phyloP scores from a whole-genome alignment of 176 grass and related monocot genomes.

The Triticum timopheevii region DNA sequence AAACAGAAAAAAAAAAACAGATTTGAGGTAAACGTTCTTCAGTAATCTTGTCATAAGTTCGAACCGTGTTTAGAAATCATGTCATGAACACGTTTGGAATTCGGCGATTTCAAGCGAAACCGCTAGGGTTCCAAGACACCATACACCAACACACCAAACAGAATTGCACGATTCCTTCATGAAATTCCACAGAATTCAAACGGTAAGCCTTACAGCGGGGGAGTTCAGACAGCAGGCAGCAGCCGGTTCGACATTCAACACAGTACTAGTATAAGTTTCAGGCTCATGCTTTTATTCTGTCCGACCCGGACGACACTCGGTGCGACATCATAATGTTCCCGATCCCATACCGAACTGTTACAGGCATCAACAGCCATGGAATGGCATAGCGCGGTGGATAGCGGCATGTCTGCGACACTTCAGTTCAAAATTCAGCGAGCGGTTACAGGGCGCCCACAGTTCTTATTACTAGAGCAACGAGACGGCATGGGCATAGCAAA shows the following conservation, averaged over 20 bases:
- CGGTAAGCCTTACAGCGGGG: too few relatives aligned
- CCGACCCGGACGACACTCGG: background rate
- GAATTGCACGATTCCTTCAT: background rate
- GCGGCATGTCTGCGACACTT: background rate
- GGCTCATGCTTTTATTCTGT: slow-evolving; percentile 7
- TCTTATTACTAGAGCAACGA: slow-evolving; percentile 11
- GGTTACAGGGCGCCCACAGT: background rate
- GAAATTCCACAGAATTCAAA: background rate
- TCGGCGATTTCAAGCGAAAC: background rate
- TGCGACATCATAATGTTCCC: background rate
- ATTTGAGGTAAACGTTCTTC: background rate
- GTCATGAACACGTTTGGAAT: background rate
- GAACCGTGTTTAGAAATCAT: background rate
- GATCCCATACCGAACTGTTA: background rate
- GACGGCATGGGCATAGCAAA: background rate
- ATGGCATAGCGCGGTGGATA: background rate
- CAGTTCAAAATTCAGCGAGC: slow-evolving; percentile 13
- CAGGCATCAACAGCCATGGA: background rate
- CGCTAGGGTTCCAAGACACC: too few relatives aligned
- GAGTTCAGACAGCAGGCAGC: background rate
- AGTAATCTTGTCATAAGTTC: background rate
- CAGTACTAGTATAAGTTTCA: background rate
- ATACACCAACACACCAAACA: background rate
- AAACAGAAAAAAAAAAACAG: background rate
- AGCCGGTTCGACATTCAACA: background rate